Base-by-base conservation (phyloP, 805 yeast species). In the Peterozyma xylosa region DNA sequence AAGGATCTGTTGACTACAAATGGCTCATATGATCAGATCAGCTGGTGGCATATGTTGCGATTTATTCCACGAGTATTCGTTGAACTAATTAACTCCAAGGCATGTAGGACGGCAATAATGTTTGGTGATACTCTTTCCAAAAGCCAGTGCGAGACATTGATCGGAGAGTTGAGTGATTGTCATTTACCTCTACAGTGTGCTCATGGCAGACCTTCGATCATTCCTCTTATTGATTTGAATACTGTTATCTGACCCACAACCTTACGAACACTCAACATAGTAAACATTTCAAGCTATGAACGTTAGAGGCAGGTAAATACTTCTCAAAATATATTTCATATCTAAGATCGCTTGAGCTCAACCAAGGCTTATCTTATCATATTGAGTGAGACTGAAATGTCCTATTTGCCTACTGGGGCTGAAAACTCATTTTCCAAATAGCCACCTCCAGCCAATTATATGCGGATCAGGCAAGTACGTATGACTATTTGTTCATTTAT, bases 141-240 rank as follows among this genome's bases (percentile, higher is more conserved):
- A 2, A 46, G 42, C 0, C 74, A 80, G 42, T 80, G 86, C 60
- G 47, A 50, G 5, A 37, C 55, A 0, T 52, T 86, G 17, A 51
- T 86, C 0, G 32, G 39, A 1, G 48, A 60, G 1, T 63, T 87
- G 29, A 50, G 66, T 0, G 17, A 42, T 3, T 86, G 95, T 53
- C 52, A 61, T 11, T 59, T 69, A 15, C 95, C 96, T 0, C 82
- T 85, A 50, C 79, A 74, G 44, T 88, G 96, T 66, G 96, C 96
- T 0, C 96, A 87, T 58, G 95, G 95, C 0, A 61, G 96, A 45
- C 95, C 95, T 0, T 74, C 88, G 0, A 57, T 82, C 11, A 71
- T 78, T 1, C 89, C 90, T 0, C 47, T 78, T 3, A 60, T 61
- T 30, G 59, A 62, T 34, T 42, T 58, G 32, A 35, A 42, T 37